Evolutionary conservation across 176 grass and related monocot genomes (phyloP), one percentile per base, ranked within the genome.

Genomic region (Bothriochloa decipiens): DNA sequence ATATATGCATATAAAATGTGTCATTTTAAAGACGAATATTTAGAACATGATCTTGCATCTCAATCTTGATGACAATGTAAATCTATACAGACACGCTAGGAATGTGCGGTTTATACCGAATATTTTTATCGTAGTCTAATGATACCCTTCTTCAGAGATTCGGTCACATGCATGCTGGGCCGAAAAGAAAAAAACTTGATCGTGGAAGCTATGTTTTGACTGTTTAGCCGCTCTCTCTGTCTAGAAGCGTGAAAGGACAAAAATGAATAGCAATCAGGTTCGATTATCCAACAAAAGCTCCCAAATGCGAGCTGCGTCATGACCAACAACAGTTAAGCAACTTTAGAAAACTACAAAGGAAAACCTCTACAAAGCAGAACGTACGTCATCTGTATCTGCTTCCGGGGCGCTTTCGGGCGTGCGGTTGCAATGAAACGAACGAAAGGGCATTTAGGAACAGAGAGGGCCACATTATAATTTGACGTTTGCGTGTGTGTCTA

Each of bases 271-370:
- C 20, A 46, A 85, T 75, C 67, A 20, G 25, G 22, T 42, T 18
- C 63, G 18, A 13, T 27, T n/a, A 68, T 75, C 36, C 4, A 64
- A 28, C 32, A 41, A 72, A 77, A 86, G 75, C 83, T n/a, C 20
- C n/a, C 39, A 72, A 90, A 83, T 90, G 88, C 79, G 88, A 83
- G 80, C 84, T 53, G 84, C 74, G 88, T 86, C 88, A 83, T 41
- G 61, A 69, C 28, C 84, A 83, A 90, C 84, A 82, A 86, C 61
- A 64, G 64, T 74, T 83, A 86, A 79, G 68, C 67, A 61, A 11
- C 84, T 90, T 86, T 83, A 60, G 47, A 47, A 36, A 67, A 72
- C 72, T 82, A 39, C 22, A 60, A 64, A 36, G 4, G 33, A 62
- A 26, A 1, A 1, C 29, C 11, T 62, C 58, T 26, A 76, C 60